A percentile compares a stretch with the other conserved stretches of the same genome.
phyloP scores from a whole-genome alignment of 164 flowering plant genomes.

The Magnolia sinica region DNA sequence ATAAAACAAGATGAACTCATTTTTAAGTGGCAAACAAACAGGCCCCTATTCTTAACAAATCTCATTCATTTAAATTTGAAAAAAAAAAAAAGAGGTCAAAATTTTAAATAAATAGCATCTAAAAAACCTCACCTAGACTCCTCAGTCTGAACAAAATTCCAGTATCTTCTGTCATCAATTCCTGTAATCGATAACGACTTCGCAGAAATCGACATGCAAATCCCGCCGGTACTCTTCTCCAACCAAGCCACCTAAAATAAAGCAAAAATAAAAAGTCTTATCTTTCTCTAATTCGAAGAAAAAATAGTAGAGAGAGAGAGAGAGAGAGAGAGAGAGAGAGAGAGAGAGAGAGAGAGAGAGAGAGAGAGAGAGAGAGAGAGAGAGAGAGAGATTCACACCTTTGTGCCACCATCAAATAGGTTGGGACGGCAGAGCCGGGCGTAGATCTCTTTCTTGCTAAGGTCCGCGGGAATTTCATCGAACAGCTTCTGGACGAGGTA shows the following conservation, averaged over 20 bases:
- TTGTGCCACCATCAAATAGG: constrained; percentile 50
- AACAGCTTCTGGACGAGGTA: constrained; percentile 36
- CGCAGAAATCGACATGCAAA: constrained; percentile 70
- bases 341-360: too few relatives aligned
- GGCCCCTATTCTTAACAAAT: background rate
- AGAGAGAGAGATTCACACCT: constrained; percentile 32
- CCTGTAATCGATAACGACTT: constrained; percentile 78
- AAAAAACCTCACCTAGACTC: constrained; percentile 65
- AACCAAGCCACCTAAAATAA: constrained; percentile 67
- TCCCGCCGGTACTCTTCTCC: constrained; percentile 61
- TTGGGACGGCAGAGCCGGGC: constrained; percentile 46
- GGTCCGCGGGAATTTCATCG: constrained; percentile 23
- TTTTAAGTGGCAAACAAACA: background rate
- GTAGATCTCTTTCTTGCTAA: constrained; percentile 62
- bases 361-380: background rate
- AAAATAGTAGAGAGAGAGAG: background rate
- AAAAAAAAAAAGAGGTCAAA: too few relatives aligned
- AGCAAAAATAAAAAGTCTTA: background rate
- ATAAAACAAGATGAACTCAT: too few relatives aligned
- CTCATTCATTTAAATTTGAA: too few relatives aligned
- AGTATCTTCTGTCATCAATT: constrained; percentile 95
- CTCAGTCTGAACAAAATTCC: constrained; percentile 75
- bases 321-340: too few relatives aligned
- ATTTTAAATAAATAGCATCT: background rate
- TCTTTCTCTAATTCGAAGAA: background rate